Conservation (phyloP, 257 asterid species). For the Linderniella brevidens region DNA sequence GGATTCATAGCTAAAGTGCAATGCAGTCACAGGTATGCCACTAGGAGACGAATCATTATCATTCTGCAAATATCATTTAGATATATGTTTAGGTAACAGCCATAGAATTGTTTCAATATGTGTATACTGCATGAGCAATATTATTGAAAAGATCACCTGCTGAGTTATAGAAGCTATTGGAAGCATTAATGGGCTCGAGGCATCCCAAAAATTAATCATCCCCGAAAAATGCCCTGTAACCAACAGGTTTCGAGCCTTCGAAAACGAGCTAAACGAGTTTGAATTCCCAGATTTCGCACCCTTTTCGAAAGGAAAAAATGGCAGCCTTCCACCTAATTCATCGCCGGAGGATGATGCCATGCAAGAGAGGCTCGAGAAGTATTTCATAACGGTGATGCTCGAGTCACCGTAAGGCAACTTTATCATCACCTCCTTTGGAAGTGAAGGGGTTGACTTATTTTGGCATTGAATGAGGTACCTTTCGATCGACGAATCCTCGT, state of each 20-base stretch:
- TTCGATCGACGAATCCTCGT: slow-evolving; percentile 53
- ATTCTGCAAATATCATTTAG: slow-evolving; percentile 37
- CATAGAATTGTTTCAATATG: not conserved
- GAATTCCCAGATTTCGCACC: slow-evolving; percentile 40
- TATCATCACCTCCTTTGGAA: slow-evolving; percentile 49
- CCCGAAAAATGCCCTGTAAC: slow-evolving; percentile 80
- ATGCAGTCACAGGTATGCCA: slow-evolving; percentile 57
- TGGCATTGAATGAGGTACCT: slow-evolving; percentile 59
- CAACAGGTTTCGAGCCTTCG: slow-evolving; percentile 51
- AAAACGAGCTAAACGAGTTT: slow-evolving; percentile 30
- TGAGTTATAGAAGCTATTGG: slow-evolving; percentile 55
- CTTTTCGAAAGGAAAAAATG: slow-evolving; percentile 52
- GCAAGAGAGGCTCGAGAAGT: slow-evolving; percentile 38
- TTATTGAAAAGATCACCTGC: slow-evolving; percentile 29
- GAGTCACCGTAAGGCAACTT: slow-evolving; percentile 77
- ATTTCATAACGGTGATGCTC: slow-evolving; percentile 43
- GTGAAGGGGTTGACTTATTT: slow-evolving; percentile 62
- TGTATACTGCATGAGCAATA: not conserved
- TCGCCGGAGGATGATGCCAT: slow-evolving; percentile 27
- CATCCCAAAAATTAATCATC: slow-evolving; percentile 79
- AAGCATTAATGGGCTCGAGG: slow-evolving; percentile 60
- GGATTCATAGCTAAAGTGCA: slow-evolving; percentile 37
- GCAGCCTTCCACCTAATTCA: slow-evolving; percentile 37
- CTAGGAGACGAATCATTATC: slow-evolving; percentile 57
- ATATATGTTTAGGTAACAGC: not conserved